A percentile compares a stretch with the other conserved stretches of the same genome.
Evolutionary conservation across 495 filamentous ascomycete species (phyloP).

Genomic region (Neurospora sp.): DNA sequence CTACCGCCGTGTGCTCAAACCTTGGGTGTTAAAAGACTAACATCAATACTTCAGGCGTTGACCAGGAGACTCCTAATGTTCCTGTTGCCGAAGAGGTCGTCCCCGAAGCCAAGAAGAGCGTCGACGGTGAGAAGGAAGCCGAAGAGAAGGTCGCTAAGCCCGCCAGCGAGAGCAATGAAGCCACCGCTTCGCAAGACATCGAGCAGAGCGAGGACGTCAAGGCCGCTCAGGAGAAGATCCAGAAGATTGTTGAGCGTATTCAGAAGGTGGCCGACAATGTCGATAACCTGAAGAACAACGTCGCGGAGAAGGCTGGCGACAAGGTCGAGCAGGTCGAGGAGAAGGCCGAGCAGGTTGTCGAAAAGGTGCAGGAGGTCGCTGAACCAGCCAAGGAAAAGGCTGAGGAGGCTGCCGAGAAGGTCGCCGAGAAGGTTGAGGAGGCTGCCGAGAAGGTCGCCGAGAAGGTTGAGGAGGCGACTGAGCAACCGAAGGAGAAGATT

Average conservation of each 20-base stretch:
- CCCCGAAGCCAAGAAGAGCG: constrained; percentile 44
- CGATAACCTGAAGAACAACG: neutral
- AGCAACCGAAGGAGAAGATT: neutral
- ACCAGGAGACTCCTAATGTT: constrained; percentile 18
- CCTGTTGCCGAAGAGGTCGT: constrained; percentile 32
- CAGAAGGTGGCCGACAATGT: neutral
- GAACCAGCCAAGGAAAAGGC: constrained; percentile 5
- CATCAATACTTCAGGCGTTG: constrained; percentile 8
- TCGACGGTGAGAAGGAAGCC: constrained; percentile 52
- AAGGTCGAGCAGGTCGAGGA: neutral
- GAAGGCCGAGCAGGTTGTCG: neutral
- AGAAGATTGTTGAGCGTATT: neutral
- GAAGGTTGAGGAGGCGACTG: neutral
- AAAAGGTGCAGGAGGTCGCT: neutral
- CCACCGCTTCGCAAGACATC: constrained; percentile 21
- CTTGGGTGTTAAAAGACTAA: constrained; percentile 43
- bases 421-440: neutral
- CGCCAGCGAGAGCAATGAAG: constrained; percentile 67
- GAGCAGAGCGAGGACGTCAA: neutral
- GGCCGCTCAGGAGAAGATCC: neutral
- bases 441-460: neutral
- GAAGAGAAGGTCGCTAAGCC: constrained; percentile 54
- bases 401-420: neutral
- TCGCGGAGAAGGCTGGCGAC: neutral
- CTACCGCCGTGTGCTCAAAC: constrained; percentile 27